Base-by-base conservation (phyloP, 305 asterid genomes). In the Coffea humblotiana region DNA sequence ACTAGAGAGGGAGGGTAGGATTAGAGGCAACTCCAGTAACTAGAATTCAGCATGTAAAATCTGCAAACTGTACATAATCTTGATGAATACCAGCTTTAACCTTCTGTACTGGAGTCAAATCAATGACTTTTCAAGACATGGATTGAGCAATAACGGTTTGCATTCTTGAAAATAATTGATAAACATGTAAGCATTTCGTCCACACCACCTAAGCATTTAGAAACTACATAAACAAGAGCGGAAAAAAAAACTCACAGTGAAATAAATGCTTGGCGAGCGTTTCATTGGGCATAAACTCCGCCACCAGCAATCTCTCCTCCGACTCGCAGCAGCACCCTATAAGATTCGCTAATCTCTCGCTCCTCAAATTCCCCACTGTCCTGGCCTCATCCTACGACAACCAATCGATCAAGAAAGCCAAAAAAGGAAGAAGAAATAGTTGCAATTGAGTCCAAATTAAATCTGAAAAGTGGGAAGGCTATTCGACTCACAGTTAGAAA, bases 271-370 rank as follows among this genome's bases (percentile, higher is more conserved):
- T 87, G 40, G 90, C 83, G 9, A 89, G 84, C 74, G 92, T 89
- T 76, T 82, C 89, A 60, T 84, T 82, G 56, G 86, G 92, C 92
- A 89, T 89, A 80, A 87, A 89, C 72, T 89, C 92, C 14, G 92
- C 90, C 65, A 88, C 90, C 18, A 91, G 86, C 72, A 90, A 82
- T 82, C 93, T 84, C 77, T 90, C 90, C 78, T 84, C 87, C 11
- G 93, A 91, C 75, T 88, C 91, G 74, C 83, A 88, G 74, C 94
- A 89, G 75, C 91, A 88, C 14, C 94, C 93, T 40, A 89, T 75
- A 84, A 90, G 82, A 78, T 91, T 91, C 25, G 87, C 92, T 82
- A 91, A 75, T 77, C 91, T 77, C 66, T 84, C 84, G 68, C 84
- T 88, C 80, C 91, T 85, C 70, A 91, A 87, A 78, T 84, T 88